Evolutionary conservation across 2,329 filamentous ascomycete genomes (phyloP).

Genomic region (Aspergillus chevalieri): DNA sequence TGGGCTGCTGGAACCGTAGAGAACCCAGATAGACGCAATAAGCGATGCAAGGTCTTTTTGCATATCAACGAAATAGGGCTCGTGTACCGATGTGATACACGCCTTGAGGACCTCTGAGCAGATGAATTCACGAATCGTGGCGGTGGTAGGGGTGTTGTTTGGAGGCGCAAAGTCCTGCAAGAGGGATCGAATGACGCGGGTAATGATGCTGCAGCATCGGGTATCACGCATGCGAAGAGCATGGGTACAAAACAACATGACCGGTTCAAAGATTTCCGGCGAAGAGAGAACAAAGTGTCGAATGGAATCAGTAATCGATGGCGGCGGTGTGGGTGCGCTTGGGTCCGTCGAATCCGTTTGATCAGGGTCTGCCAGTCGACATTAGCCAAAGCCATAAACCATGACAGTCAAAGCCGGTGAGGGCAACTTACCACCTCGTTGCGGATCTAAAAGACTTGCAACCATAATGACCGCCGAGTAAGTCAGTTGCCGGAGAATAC

Average conservation of each 20-base stretch:
- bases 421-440: constrained; percentile 50
- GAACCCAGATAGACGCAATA: constrained; percentile 76
- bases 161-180: constrained; percentile 65
- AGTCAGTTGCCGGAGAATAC: constrained; percentile 85
- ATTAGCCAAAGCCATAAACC: constrained; percentile 6
- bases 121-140: constrained; percentile 80
- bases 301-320: constrained; percentile 54
- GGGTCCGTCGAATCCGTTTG: constrained; percentile 26
- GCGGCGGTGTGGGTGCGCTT: constrained; percentile 25
- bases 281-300: constrained; percentile 77
- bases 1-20: constrained; percentile 63
- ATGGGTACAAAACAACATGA: constrained; percentile 87
- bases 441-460: constrained; percentile 77
- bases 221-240: constrained; percentile 85
- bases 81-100: constrained; percentile 83
- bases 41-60: constrained; percentile 86
- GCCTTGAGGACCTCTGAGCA: constrained; percentile 82
- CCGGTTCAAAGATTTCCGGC: constrained; percentile 72
- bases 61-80: constrained; percentile 92
- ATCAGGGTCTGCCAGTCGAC: constrained; percentile 27
- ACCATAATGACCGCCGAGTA: constrained; percentile 90
- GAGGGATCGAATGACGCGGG: constrained; percentile 78
- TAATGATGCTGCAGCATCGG: constrained; percentile 76
- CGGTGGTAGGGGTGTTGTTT: constrained; percentile 46
- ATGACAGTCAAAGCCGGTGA: constrained; percentile 4